Percentiles rank a stretch among this genome's conserved stretches.
Evolutionary conservation across 179 eudicot genomes (phyloP).

Genomic region (Gypsophila paniculata): DNA sequence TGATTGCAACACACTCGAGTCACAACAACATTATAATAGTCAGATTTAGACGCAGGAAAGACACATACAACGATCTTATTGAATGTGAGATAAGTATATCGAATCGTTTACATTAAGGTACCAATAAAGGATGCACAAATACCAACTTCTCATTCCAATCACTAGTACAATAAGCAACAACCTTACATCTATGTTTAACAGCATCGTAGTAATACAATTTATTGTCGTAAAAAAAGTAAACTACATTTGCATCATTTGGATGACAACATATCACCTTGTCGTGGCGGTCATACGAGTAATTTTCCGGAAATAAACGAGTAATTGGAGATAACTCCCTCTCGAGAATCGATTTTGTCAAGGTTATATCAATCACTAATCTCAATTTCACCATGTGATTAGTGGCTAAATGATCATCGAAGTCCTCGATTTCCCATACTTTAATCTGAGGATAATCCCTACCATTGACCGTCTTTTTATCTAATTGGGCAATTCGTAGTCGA

Average conservation of each 20-base stretch:
- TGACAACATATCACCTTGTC: background rate
- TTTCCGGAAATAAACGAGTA: background rate
- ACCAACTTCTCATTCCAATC: background rate
- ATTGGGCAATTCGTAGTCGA: background rate
- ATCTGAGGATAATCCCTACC: background rate
- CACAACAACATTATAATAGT: no score
- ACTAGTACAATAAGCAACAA: background rate
- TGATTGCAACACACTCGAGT: no score
- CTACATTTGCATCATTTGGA: background rate
- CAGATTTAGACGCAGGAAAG: no score
- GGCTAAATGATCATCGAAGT: background rate
- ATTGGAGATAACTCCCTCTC: background rate
- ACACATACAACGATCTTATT: no score
- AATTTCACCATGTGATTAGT: background rate
- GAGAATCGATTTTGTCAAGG: background rate
- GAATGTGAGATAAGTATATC: no score
- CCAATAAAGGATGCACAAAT: background rate
- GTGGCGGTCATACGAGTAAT: background rate
- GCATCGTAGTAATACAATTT: background rate
- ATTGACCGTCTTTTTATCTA: background rate
- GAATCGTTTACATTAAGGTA: no score
- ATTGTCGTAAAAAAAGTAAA: background rate
- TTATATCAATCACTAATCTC: background rate
- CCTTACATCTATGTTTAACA: background rate
- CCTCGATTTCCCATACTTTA: background rate